Evolutionary conservation across 495 filamentous ascomycete species (phyloP).

Genomic region (Tuber melanosporum): DNA sequence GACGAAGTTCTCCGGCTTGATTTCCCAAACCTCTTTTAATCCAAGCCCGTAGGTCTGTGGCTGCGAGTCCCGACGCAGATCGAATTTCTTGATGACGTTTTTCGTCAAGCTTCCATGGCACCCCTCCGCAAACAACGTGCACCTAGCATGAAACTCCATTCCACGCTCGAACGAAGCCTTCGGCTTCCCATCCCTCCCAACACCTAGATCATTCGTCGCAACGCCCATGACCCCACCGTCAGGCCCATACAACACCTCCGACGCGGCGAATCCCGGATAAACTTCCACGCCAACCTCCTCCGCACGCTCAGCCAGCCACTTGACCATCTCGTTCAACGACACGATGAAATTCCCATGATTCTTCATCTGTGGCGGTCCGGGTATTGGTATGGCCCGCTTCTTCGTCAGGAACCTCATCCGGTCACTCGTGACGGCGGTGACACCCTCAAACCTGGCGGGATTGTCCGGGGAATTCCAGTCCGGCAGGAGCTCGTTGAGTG

Average conservation of each 20-base stretch:
- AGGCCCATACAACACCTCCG: conserved; percentile 77
- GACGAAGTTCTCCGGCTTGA: conserved; percentile 84
- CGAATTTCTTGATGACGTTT: conserved; percentile 90
- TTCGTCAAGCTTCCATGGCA: conserved; percentile 96
- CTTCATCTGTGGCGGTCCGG: conserved; percentile 92
- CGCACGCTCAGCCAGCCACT: conserved; percentile 90
- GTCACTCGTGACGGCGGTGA: conserved; percentile 73
- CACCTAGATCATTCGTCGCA: conserved; percentile 89
- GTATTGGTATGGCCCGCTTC: conserved; percentile 67
- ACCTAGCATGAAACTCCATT: conserved; percentile 95
- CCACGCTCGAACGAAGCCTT: conserved; percentile 91
- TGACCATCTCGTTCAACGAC: conserved; percentile 84
- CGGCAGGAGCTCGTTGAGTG: conserved; percentile 82
- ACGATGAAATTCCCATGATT: conserved; percentile 98
- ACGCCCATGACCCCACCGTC: conserved; percentile 91
- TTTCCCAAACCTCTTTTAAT: conserved; percentile 95
- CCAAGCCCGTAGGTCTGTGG: conserved; percentile 93
- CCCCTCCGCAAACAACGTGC: conserved; percentile 91
- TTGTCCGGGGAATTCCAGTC: conserved; percentile 89
- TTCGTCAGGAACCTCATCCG: conserved; percentile 95
- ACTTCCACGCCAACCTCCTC: conserved; percentile 98
- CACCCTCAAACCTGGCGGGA: conserved; percentile 71
- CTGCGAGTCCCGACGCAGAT: conserved; percentile 79
- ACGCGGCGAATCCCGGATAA: conserved; percentile 91
- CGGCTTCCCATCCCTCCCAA: conserved; percentile 70